Evolutionary conservation across 108 stramenopile genomes (phyloP), one percentile per base, ranked within the genome.

Genomic region (Fistulifera solaris): DNA sequence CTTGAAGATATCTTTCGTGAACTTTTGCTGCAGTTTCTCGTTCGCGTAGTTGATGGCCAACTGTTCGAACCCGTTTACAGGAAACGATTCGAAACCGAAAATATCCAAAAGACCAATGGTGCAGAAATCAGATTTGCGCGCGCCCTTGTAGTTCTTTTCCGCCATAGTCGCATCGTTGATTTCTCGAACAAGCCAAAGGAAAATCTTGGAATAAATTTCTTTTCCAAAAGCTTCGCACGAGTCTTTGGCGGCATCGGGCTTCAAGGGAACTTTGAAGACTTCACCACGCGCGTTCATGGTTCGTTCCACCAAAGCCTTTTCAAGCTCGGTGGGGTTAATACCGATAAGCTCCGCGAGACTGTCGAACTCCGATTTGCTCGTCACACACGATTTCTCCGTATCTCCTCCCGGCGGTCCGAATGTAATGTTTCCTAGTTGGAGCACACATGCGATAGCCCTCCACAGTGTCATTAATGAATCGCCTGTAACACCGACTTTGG

Each of bases 21-120:
- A 91, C 68, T 91, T 91, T 62, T 91, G 85, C 68, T 98, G 97
- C 12, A 98, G 71, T 54, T 94, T 88, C 65, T 98, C 97, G 70
- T 98, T 98, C 55, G 90, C 92, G 67, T 89, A 96, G 66, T 98
- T 98, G 63, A 98, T 98, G 54, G 93, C 93, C 14, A 97, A 76
- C 76, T 97, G 92, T 61, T 94, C 88, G 64, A 83, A 88, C 1
- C 85, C 73, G 59, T 93, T 93, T 23, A 86, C 73, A 27, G 75
- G 66, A 66, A 97, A 97, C 15, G 82, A 85, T 67, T 97, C 96
- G 57, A 97, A 97, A 2, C 96, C 96, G 73, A 95, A 97, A 46
- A 97, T 95, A 74, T 97, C 96, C 56, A 97, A 53, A 13, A 93
- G 67, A 11, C 87, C 86, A 41, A 93, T 85, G 40, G 78, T 74